A percentile compares a stretch with the other conserved stretches of the same genome.
Conservation (phyloP, 306 rosid genomes). For the Prunus mume region DNA sequence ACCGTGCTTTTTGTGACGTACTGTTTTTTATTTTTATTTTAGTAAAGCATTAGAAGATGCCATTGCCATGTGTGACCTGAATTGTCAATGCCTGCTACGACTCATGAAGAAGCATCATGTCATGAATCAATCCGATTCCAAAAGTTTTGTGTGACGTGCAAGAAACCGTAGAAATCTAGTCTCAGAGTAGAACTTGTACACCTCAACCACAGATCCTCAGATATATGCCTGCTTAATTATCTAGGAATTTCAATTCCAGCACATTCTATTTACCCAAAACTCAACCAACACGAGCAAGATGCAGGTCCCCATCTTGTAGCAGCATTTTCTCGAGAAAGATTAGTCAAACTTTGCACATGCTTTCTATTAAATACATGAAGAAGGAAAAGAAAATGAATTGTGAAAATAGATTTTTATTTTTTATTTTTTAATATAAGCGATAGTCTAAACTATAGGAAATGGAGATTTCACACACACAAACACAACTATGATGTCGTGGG, state of each 20-base stretch:
- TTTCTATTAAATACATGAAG: neutral
- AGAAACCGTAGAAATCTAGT: neutral
- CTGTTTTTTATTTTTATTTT: neutral
- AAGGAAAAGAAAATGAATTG: neutral
- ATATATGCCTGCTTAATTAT: neutral
- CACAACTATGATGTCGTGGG: too few species aligned
- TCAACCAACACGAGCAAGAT: neutral
- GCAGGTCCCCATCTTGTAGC: constrained; percentile 15
- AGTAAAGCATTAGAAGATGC: neutral
- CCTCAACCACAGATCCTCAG: constrained; percentile 1
- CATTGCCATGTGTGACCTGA: neutral
- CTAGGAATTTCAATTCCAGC: neutral
- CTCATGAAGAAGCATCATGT: neutral
- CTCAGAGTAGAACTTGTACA: neutral
- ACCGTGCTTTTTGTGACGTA: neutral
- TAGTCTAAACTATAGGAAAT: too few species aligned
- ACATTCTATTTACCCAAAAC: neutral
- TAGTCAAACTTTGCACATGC: too few species aligned
- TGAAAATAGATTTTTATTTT: neutral
- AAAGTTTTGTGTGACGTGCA: neutral
- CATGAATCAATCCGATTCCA: neutral
- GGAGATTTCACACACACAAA: too few species aligned
- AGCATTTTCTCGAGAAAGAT: too few species aligned
- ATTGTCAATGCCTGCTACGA: neutral
- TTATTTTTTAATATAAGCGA: too few species aligned